Base-by-base conservation (phyloP, 805 yeast species). In the Ogataea ganodermae region DNA sequence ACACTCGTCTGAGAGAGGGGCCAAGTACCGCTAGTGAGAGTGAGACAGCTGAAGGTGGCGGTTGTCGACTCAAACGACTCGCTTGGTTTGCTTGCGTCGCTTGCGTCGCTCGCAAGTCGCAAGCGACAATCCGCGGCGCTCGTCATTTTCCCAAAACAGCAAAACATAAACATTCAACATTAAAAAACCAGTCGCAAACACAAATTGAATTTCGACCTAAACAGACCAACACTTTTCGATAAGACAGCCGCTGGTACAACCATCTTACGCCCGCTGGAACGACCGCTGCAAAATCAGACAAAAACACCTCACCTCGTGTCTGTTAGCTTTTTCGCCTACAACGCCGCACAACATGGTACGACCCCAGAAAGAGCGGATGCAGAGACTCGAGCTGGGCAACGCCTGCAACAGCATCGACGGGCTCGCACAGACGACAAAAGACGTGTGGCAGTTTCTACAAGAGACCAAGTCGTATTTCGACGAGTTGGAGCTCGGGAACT, bases 91-190 rank as follows among this genome's bases (percentile, higher is more conserved):
- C 12, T 37, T 27, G 30, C 30, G 6, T 5, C 14, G 30, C 30
- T 27, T n/a, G 30, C 12, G 6, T 13, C 14, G 20, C 35, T 17
- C 20, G 35, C 35, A 24, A 7, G 9, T 31, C 20, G 8, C 8
- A 3, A 36, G n/a, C n/a, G n/a, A n/a, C n/a, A n/a, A n/a, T n/a
- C n/a, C n/a, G n/a, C n/a, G n/a, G n/a, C n/a, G n/a, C n/a, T n/a
- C n/a, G n/a, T n/a, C n/a, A n/a, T n/a, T 10, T 33, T 37, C 42
- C 50, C 39, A 14, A 39, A 24, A 22, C 14, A 32, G 51, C 20
- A 37, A 47, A 43, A 42, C 6, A 20, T 43, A 37, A 47, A 47
- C 51, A 47, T 18, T 8, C n/a, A 4, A 30, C 18, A 30, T 30
- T 30, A 32, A 21, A 22, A 27, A 18, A 40, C 35, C 35, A 40